phyloP scores from a whole-genome alignment of 139 green algal genomes.

The Auxenochlorella protothecoides region DNA sequence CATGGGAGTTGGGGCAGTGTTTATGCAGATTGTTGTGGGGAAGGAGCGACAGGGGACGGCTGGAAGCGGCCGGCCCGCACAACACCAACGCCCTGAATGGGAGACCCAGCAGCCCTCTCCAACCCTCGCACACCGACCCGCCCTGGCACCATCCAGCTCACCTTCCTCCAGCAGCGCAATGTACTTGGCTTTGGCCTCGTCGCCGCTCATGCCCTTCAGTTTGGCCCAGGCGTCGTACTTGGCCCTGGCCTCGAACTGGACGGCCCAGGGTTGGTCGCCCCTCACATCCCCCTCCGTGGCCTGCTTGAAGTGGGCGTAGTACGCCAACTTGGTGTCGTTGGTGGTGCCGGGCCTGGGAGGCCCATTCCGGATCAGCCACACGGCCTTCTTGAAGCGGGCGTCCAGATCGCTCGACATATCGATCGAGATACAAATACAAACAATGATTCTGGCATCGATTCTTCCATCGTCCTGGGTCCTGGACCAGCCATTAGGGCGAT shows the following conservation, averaged over 20 bases:
- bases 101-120: no score
- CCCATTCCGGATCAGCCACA: conserved; percentile 55
- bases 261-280: conserved; percentile 38
- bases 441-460: no score
- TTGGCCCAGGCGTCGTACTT: conserved; percentile 62
- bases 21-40: no score
- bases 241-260: conserved; percentile 51
- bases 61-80: no score
- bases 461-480: no score
- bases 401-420: conserved; percentile 24
- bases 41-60: no score
- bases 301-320: conserved; percentile 57
- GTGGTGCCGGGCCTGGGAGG: conserved; percentile 29
- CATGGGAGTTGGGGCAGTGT: no score
- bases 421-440: background rate
- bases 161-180: conserved; percentile 40
- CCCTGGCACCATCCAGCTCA: no score
- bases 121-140: no score
- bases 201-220: conserved; percentile 57
- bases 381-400: conserved; percentile 45
- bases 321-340: conserved; percentile 50
- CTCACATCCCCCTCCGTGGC: conserved; percentile 51
- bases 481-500: no score
- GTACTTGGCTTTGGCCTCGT: conserved; percentile 65
- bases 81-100: no score